phyloP scores from a whole-genome alignment of 805 yeast species.

The Yarrowia phangngaensis region DNA sequence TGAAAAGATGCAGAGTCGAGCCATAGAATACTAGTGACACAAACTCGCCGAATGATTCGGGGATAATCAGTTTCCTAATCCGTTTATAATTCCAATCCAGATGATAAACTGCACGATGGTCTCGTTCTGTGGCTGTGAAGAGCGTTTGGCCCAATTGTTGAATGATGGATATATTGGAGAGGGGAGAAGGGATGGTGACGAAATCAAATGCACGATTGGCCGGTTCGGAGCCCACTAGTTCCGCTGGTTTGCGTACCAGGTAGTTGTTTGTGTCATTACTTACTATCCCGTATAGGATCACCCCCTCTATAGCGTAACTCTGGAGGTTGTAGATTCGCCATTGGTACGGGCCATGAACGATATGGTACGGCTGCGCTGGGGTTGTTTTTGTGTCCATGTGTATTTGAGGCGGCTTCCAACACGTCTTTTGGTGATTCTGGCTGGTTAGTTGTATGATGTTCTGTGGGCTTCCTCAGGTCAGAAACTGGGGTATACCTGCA shows the following conservation, averaged over 20 bases:
- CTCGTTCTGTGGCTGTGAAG: constrained; percentile 4
- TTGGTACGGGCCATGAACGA: constrained; percentile 1
- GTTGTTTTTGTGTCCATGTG: constrained; percentile 1
- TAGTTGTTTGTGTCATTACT: neutral
- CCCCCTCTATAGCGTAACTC: constrained; percentile 1
- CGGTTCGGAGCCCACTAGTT: neutral
- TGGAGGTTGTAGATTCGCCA: constrained; percentile 17
- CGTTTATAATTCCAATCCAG: constrained; percentile 24
- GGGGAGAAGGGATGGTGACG: constrained; percentile 6
- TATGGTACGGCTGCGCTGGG: neutral
- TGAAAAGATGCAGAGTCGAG: constrained; percentile 11
- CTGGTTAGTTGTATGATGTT: too few relatives aligned
- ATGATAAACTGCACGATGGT: constrained; percentile 9
- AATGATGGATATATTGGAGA: neutral
- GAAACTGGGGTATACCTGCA: too few relatives aligned
- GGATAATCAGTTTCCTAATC: constrained; percentile 5
- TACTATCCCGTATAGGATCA: constrained; percentile 7
- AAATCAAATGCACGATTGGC: constrained; percentile 9
- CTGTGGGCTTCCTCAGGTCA: too few relatives aligned
- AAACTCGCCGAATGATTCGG: constrained; percentile 3
- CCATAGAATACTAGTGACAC: constrained; percentile 1
- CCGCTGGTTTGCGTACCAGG: constrained; percentile 17
- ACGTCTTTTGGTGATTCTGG: too few relatives aligned
- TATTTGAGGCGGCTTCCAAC: too few relatives aligned
- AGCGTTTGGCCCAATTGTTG: constrained; percentile 22